Evolutionary conservation across 2,329 filamentous ascomycete genomes (phyloP), one percentile per base, ranked within the genome.

Genomic region (Rosellinia necatrix): DNA sequence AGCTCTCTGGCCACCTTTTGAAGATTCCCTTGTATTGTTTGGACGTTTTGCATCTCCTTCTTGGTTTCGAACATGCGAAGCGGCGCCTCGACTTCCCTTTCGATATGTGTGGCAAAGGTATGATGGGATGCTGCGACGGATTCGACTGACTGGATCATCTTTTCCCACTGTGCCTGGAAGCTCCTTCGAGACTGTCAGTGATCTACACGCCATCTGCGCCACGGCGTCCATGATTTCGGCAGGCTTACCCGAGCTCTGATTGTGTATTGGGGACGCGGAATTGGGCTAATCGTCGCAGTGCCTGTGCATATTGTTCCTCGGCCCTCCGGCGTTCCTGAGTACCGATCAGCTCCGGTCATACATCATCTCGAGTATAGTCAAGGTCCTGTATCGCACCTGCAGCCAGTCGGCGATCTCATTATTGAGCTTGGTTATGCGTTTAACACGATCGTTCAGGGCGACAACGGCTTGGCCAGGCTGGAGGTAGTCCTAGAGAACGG

Each of bases 351-450:
- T 34, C 40, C 29, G 42, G 27, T 27, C 19, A 30, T 13, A 12
- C 47, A 27, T 24, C 38, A 30, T 30, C 4, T 35, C n/a, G 12
- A 10, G n/a, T 12, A 8, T 6, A 6, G n/a, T 12, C 21, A 19
- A 22, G 32, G 37, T 17, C 4, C 55, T 53, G 43, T 53, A 48
- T 64, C 76, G 75, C 85, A 96, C 92, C 87, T 93, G 89, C 60
- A 99, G 83, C 91, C 93, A 99, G 76, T 97, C 93, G 73, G 93
- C 93, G 69, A 99, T 91, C 71, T 97, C 91, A 66, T 80, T 76
- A 75, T 99, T 97, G 76, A 96, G 78, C 73, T 88, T 91, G 68
- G 83, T 84, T 71, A 97, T 93, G 74, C 91, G 85, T 74, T 89
- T 90, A 66, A 97, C 84, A 69, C 94, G 90, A 66, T 97, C 92